Evolutionary conservation across 805 yeast species (phyloP).

Genomic region (Lachancea fermentati): DNA sequence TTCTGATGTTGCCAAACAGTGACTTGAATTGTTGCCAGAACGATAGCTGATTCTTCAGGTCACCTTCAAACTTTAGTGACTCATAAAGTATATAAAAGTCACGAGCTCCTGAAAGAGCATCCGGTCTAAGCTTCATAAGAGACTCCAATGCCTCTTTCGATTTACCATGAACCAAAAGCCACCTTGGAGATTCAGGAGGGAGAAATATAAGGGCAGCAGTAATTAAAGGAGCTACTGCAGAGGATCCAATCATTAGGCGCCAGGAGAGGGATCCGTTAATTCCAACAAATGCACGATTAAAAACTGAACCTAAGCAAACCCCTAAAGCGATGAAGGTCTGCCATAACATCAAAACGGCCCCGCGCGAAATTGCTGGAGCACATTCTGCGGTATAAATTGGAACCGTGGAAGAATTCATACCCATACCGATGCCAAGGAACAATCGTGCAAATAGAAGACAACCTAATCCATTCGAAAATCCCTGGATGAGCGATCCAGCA

Average conservation of each 20-base stretch:
- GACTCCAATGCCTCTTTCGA: conserved; percentile 47
- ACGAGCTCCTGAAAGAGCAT: conserved; percentile 53
- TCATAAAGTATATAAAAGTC: conserved; percentile 57
- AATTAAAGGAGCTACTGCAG: conserved; percentile 52
- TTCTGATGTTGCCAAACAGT: conserved; percentile 42
- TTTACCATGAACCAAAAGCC: conserved; percentile 52
- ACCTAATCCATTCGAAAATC: conserved; percentile 54
- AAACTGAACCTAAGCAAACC: conserved; percentile 59
- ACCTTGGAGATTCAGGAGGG: conserved; percentile 68
- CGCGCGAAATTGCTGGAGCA: conserved; percentile 52
- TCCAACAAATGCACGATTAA: conserved; percentile 52
- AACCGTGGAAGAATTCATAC: conserved; percentile 61
- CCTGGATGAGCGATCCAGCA: conserved; percentile 59
- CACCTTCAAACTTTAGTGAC: conserved; percentile 43
- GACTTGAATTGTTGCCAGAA: conserved; percentile 35
- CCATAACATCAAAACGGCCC: conserved; percentile 66
- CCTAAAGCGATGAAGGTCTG: conserved; percentile 75
- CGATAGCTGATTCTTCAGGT: conserved; percentile 37
- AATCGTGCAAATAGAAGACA: conserved; percentile 57
- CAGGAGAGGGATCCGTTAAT: conserved; percentile 45
- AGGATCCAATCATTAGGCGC: conserved; percentile 65
- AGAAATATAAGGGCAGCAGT: conserved; percentile 47
- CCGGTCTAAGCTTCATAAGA: conserved; percentile 41
- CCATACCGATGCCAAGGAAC: conserved; percentile 59
- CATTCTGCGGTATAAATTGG: conserved; percentile 65